These are phyloP conservation scores for Saccharomycopsis malanga DNA, from an alignment of 805 yeast genomes.

Conservation along the genomic window DNA sequence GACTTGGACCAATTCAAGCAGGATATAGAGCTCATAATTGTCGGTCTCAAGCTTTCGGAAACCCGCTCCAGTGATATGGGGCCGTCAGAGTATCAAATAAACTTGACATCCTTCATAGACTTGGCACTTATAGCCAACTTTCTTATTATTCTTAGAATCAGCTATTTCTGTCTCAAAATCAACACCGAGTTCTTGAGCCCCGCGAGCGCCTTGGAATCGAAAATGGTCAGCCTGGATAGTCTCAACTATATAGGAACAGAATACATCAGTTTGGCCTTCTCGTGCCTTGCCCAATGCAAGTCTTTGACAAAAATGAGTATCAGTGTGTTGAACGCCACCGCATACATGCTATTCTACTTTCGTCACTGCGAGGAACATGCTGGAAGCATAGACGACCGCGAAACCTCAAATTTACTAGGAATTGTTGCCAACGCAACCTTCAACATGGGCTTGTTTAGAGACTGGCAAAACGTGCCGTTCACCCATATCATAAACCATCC, in stretches of 20 bases:
- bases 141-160: slow-evolving; percentile 9
- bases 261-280: slow-evolving; percentile 8
- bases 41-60: slow-evolving; percentile 4
- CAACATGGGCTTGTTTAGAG: slow-evolving; percentile 5
- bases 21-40: slow-evolving; percentile 18
- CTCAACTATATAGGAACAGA: slow-evolving; percentile 8
- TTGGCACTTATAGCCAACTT: slow-evolving; percentile 10
- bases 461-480: slow-evolving; percentile 3
- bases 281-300: slow-evolving; percentile 9
- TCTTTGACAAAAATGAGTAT: slow-evolving; percentile 6
- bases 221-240: slow-evolving; percentile 1
- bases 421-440: not conserved
- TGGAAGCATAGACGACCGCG: slow-evolving; percentile 3
- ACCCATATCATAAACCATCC: slow-evolving; percentile 1
- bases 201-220: slow-evolving; percentile 1
- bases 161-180: slow-evolving; percentile 8
- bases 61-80: not conserved
- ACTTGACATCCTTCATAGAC: slow-evolving; percentile 9
- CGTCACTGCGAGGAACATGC: slow-evolving; percentile 5
- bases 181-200: not conserved
- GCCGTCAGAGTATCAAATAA: not conserved
- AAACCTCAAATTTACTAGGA: not conserved
- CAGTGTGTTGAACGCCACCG: not conserved
- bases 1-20: slow-evolving; percentile 10
- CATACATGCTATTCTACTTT: slow-evolving; percentile 5